A percentile compares a stretch with the other conserved stretches of the same genome.
phyloP scores from a whole-genome alignment of 192 early-diverging fungal genomes.

The Haplosporangium gracile region DNA sequence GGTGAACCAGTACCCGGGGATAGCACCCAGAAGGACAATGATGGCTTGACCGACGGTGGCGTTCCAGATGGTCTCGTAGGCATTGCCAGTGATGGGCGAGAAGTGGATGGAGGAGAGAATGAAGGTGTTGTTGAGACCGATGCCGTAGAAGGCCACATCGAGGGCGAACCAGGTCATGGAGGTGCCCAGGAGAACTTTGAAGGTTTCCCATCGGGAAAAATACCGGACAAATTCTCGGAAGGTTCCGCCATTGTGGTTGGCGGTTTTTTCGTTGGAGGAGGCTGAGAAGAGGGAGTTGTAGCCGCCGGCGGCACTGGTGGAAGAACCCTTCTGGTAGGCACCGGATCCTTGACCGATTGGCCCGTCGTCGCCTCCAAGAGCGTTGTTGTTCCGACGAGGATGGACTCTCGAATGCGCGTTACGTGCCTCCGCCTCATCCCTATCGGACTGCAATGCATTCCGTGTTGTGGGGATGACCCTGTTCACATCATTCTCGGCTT shows the following conservation, averaged over 20 bases:
- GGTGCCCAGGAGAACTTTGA: conserved; percentile 77
- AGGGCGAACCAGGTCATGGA: conserved; percentile 76
- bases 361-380: background rate
- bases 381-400: conserved; percentile 23
- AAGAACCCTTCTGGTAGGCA: background rate
- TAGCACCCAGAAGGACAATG: conserved; percentile 35
- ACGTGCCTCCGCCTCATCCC: conserved; percentile 18
- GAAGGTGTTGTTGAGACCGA: conserved; percentile 54
- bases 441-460: conserved; percentile 32
- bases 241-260: background rate
- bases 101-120: conserved; percentile 37
- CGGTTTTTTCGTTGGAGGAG: background rate
- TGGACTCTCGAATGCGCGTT: conserved; percentile 1
- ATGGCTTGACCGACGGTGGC: conserved; percentile 40
- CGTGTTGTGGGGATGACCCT: conserved; percentile 33
- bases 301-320: background rate
- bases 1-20: conserved; percentile 86
- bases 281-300: background rate
- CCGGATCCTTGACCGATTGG: background rate
- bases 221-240: conserved; percentile 47
- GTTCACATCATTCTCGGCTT: conserved; percentile 46
- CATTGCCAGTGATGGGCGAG: background rate
- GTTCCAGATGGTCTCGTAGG: conserved; percentile 43
- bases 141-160: conserved; percentile 67
- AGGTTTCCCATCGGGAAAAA: conserved; percentile 78